Evolutionary conservation across 352 stramenopile species (phyloP), one percentile per base, ranked within the genome.

Genomic region (Phytopythium kandeliae): DNA sequence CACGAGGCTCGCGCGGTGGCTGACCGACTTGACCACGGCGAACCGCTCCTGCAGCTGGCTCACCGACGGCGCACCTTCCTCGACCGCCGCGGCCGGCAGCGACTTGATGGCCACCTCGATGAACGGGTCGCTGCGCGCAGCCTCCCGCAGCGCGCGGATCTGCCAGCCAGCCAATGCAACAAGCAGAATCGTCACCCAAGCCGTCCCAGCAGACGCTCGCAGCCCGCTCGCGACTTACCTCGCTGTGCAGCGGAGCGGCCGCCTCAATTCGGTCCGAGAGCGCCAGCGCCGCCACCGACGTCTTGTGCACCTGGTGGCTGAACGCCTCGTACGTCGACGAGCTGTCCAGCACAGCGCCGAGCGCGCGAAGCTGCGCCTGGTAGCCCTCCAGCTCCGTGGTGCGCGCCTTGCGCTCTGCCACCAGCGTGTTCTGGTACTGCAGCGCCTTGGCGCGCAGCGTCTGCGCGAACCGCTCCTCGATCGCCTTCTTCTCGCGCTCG

Each of bases 281-380:
- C 42, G 78, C 79, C 17, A 93, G 40, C 22, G 79, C 82, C 0
- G 82, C 82, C 54, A 93, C 80, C 31, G 79, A 93, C 12, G 78
- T 72, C 63, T 91, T 88, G 74, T 93, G 82, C 7, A 91, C 75
- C 42, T 88, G 76, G 66, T 91, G 79, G 64, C 79, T 93, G 56
- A 93, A 89, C 17, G 79, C 73, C 54, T 93, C 78, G 62, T 93
- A 91, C 37, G 78, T 86, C 33, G 74, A 91, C 12, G 78, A 87
- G 49, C 67, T 77, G 50, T 89, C 76, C 33, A 92, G 54, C 26
- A 92, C 67, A 4, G 68, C 63, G 51, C 86, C 84, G 37, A 92
- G 57, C 1, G 81, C 81, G 24, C 68, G 74, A 19, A 90, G 54
- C 57, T 90, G 62, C 16, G 72, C 71, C 24, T 76, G 78, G 57